Conservation (phyloP, 2,329 filamentous ascomycete species). For the Fonsecaea pedrosoi region DNA sequence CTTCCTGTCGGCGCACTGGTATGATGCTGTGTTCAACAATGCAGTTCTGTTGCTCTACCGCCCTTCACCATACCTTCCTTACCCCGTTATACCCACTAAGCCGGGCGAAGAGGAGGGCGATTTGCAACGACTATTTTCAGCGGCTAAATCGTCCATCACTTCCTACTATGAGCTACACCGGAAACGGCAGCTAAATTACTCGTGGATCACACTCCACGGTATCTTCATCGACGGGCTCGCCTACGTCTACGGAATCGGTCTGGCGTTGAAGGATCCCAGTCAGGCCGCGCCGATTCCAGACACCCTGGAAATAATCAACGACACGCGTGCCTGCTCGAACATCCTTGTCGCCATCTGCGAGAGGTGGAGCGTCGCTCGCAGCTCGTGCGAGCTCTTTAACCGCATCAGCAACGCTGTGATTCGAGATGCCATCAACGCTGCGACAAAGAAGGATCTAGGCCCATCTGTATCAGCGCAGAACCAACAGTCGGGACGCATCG, state of each 20-base stretch:
- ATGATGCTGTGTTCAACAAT: constrained; percentile 53
- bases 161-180: constrained; percentile 55
- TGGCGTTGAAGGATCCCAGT: background rate
- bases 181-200: constrained; percentile 55
- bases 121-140: constrained; percentile 50
- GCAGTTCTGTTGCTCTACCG: constrained; percentile 53
- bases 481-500: no score
- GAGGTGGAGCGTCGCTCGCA: constrained; percentile 50
- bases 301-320: constrained; percentile 51
- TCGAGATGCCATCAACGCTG: constrained; percentile 48
- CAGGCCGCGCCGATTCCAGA: background rate
- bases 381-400: constrained; percentile 54
- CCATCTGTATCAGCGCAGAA: background rate
- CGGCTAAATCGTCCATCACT: constrained; percentile 50
- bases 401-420: constrained; percentile 53
- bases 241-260: constrained; percentile 52
- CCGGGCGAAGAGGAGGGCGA: constrained; percentile 3
- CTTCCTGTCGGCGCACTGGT: constrained; percentile 49
- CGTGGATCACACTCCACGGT: constrained; percentile 58
- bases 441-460: background rate
- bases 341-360: constrained; percentile 55
- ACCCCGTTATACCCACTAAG: background rate
- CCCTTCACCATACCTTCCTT: constrained; percentile 46
- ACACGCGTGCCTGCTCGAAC: constrained; percentile 54
- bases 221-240: constrained; percentile 57